These are phyloP conservation scores for carrot (Daucus carota) DNA, from an alignment of 129 eudicot species.

Conservation along the genomic window DNA sequence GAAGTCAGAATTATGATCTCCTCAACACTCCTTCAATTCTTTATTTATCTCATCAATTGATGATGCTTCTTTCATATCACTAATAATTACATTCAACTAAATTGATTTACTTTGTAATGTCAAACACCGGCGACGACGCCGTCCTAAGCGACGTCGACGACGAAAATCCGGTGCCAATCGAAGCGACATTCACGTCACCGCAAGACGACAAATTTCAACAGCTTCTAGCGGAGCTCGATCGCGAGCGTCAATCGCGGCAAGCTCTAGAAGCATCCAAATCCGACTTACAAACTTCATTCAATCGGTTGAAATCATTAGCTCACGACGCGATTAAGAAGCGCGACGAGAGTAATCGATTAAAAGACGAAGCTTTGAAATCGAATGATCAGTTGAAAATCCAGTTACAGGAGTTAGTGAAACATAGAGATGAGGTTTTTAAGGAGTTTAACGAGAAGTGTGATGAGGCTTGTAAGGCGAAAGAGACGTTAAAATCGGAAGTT, in stretches of 20 bases:
- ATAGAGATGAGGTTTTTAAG: constrained; percentile 34
- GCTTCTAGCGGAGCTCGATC: constrained; percentile 58
- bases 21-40: too few relatives aligned
- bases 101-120: not conserved
- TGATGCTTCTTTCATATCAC: not conserved
- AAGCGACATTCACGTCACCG: constrained; percentile 13
- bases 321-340: constrained; percentile 85
- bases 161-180: constrained; percentile 43
- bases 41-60: too few relatives aligned
- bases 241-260: constrained; percentile 59
- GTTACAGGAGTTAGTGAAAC: constrained; percentile 28
- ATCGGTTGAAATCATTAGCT: constrained; percentile 57
- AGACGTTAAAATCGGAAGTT: constrained; percentile 51
- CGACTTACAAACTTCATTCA: constrained; percentile 47
- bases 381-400: constrained; percentile 39
- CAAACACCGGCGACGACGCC: constrained; percentile 41
- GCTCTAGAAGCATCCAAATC: constrained; percentile 56
- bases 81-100: not conserved
- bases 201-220: constrained; percentile 44
- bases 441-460: constrained; percentile 57
- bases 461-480: constrained; percentile 55
- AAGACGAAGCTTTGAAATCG: constrained; percentile 27
- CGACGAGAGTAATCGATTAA: constrained; percentile 56
- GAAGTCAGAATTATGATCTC: too few relatives aligned
- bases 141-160: constrained; percentile 83